Evolutionary conservation across 441 rosid genomes (phyloP), one percentile per base, ranked within the genome.

Genomic region (Monsonia emarginata): DNA sequence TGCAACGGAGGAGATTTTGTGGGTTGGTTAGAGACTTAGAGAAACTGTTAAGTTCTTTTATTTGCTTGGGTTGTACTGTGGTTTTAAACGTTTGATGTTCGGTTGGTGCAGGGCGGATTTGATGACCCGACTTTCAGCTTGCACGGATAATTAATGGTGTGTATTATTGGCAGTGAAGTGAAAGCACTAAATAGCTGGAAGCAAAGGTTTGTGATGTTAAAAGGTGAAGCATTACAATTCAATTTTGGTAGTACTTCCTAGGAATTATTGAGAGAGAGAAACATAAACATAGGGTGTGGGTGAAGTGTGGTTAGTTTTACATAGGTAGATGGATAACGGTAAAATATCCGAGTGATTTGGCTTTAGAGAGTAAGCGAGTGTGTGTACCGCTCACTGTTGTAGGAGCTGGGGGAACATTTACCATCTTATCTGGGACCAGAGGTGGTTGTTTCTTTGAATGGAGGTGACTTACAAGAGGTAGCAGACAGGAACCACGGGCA

Each of bases 111-210:
- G 76, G 79, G 69, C 79, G 66, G 26, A 38, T 63, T 71, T 44
- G 60, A 40, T 79, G 78, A n/a, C n/a, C 83, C 78, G 78, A 71
- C 76, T 30, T 74, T 68, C 66, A 52, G 72, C 63, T 67, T 56
- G 75, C 72, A 74, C 75, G 57, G 64, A 25, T 72, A 70, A 44
- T 77, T 21, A 54, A 67, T 69, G 72, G 30, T 24, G 60, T 54
- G 60, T 54, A 54, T 54, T 54, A 54, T 54, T 54, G 60, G 60
- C 28, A 54, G 60, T 24, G 27, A 54, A 54, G 27, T 54, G 60
- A 22, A 21, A 24, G 28, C 59, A 8, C 59, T 69, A 73, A 78
- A 83, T 81, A 81, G 79, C 83, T 78, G 86, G 64, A 70, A 69
- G 64, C 65, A 57, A 66, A 70, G 71, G 28, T 59, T n/a, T n/a